phyloP scores from a whole-genome alignment of 805 yeast species.

The Candida sithepensis region DNA sequence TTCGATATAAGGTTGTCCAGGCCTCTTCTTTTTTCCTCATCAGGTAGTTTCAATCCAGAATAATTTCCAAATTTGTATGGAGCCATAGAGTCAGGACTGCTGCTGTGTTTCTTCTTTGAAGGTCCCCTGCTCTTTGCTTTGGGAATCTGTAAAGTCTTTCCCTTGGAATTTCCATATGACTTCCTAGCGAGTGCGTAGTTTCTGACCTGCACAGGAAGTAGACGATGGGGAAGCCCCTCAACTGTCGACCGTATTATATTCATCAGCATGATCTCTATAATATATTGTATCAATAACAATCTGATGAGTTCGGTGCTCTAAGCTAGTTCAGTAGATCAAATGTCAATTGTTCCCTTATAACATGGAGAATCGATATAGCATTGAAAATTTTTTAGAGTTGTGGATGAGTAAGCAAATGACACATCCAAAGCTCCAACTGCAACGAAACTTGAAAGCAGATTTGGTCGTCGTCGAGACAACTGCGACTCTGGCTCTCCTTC shows the following conservation, averaged over 20 bases:
- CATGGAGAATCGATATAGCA: too few relatives aligned
- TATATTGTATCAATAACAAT: too few relatives aligned
- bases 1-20: conserved; percentile 43
- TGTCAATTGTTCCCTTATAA: too few relatives aligned
- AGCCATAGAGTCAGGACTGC: conserved; percentile 13
- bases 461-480: neutral
- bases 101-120: too few relatives aligned
- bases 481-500: neutral
- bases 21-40: conserved; percentile 30
- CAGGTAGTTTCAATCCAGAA: conserved; percentile 43
- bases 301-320: too few relatives aligned
- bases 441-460: neutral
- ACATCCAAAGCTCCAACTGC: too few relatives aligned
- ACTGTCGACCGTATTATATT: neutral
- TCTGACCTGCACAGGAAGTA: neutral
- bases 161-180: conserved; percentile 4
- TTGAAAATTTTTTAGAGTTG: neutral
- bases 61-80: conserved; percentile 46
- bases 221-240: neutral
- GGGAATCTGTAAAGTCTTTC: conserved; percentile 17
- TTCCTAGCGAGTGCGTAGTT: conserved; percentile 1
- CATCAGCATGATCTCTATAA: neutral
- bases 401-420: neutral
- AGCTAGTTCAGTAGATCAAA: too few relatives aligned
- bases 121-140: neutral